A percentile compares a stretch with the other conserved stretches of the same genome.
Evolutionary conservation across 1,284 basidiomycete species (phyloP).

Genomic region (Termitomyces sp.): DNA sequence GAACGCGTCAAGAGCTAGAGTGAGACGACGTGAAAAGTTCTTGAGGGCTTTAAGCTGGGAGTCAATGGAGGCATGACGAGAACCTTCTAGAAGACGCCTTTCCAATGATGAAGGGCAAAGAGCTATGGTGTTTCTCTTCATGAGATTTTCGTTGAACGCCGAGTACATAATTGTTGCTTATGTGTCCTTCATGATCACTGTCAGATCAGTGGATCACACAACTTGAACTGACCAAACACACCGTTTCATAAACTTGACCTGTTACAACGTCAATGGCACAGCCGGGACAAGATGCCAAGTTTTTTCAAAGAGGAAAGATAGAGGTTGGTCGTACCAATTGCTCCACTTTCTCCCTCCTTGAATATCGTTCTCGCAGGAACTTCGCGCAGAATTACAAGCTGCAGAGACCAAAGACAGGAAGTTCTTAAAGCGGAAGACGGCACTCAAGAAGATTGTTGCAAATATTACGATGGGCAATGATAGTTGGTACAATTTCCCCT

Average conservation of each 20-base stretch:
- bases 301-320: conserved; percentile 88
- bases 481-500: conserved; percentile 52
- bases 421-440: conserved; percentile 83
- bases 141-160: background rate
- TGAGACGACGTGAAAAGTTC: conserved; percentile 44
- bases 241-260: background rate
- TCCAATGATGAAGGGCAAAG: conserved; percentile 7
- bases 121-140: background rate
- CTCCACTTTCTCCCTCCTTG: background rate
- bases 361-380: conserved; percentile 48
- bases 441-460: conserved; percentile 92
- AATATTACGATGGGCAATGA: conserved; percentile 97
- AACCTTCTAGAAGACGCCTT: conserved; percentile 9
- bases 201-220: background rate
- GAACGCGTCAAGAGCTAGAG: conserved; percentile 36
- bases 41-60: conserved; percentile 57
- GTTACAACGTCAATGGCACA: conserved; percentile 43
- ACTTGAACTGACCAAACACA: background rate
- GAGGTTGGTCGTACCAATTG: conserved; percentile 50
- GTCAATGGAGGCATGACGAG: conserved; percentile 39
- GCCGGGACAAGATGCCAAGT: conserved; percentile 81
- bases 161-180: conserved; percentile 6
- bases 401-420: conserved; percentile 94
- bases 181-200: conserved; percentile 10
- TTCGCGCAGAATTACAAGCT: conserved; percentile 83